Evolutionary conservation across 192 early-diverging fungal species (phyloP).

Genomic region (Diversispora epigaea): DNA sequence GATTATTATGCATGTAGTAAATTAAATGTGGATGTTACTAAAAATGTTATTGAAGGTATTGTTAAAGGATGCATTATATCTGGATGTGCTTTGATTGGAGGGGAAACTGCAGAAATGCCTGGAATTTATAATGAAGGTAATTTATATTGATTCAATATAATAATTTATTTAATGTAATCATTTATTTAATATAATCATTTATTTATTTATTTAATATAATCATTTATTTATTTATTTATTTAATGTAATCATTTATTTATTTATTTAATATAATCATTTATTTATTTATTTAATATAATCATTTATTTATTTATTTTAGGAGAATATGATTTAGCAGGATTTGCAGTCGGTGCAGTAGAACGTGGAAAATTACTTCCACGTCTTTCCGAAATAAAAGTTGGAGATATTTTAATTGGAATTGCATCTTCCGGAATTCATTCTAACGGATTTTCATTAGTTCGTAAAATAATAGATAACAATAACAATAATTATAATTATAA

Average conservation of each 20-base stretch:
- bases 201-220: background rate
- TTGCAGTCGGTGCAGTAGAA: constrained; percentile 96
- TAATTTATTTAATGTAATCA: background rate
- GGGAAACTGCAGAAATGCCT: constrained; percentile 99
- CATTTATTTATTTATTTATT: background rate
- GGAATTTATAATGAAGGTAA: constrained; percentile 77
- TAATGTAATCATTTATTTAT: too few species aligned
- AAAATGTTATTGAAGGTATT: constrained; percentile 90
- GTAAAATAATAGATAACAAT: constrained; percentile 75
- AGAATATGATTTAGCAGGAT: constrained; percentile 94
- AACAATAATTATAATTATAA: constrained; percentile 73
- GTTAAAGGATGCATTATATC: constrained; percentile 89
- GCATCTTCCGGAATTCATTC: constrained; percentile 97
- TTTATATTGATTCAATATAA: background rate
- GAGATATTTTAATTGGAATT: constrained; percentile 87
- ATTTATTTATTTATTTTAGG: constrained; percentile 38
- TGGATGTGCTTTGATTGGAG: constrained; percentile 94
- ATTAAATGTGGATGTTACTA: constrained; percentile 88
- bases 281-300: too few species aligned
- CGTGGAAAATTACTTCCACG: constrained; percentile 85
- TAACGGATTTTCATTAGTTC: constrained; percentile 98
- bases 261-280: too few species aligned
- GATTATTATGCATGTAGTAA: constrained; percentile 98
- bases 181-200: background rate
- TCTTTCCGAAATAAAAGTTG: constrained; percentile 68